Base-by-base conservation (phyloP, 495 filamentous ascomycete species). In the Penicilliopsis zonata region DNA sequence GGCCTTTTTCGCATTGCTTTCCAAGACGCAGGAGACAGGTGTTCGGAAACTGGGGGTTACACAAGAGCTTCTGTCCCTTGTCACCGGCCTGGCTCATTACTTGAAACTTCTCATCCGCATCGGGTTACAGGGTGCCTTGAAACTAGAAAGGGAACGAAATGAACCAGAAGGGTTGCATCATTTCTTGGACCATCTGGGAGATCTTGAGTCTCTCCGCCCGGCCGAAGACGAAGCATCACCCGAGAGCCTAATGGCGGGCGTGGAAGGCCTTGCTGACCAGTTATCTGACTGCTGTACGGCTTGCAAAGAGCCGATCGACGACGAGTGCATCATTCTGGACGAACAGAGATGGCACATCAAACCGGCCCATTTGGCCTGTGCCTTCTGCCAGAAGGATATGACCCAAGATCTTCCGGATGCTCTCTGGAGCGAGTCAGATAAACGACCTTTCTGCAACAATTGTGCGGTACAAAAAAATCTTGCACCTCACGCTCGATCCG, bases 31-130 rank as follows among this genome's bases (percentile, higher is more conserved):
- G 54, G 86, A 94, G 42, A 85, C 78, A 9, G 85, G 84, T 5
- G 76, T 84, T 21, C 67, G 82, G 26, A 70, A 94, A 49, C 72
- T 95, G 8, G 92, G 92, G 23, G 92, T 99, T 19, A 99, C 92
- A 9, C 92, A 99, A 55, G 92, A 96, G 49, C 69, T 99, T 14
- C 64, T 99, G 9, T 88, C 86, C 8, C 68, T 99, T 9, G 92
- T 99, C 28, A 99, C 92, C 9, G 88, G 92, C 13, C 74, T 99
- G 18, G 92, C 92, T 10, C 92, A 99, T 59, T 99, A 99, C 48
- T 72, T 99, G 13, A 99, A 99, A 53, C 82, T 99, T 30, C 72
- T 99, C 29, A 96, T 99, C 41, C 76, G 92, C 13, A 99, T 96
- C 37, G 92, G 88, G 44, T 69, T 99, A 5, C 92, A 96, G 50